These are phyloP conservation scores for Didymella pomorum DNA, from an alignment of 2,329 filamentous ascomycete species.

Conservation along the genomic window DNA sequence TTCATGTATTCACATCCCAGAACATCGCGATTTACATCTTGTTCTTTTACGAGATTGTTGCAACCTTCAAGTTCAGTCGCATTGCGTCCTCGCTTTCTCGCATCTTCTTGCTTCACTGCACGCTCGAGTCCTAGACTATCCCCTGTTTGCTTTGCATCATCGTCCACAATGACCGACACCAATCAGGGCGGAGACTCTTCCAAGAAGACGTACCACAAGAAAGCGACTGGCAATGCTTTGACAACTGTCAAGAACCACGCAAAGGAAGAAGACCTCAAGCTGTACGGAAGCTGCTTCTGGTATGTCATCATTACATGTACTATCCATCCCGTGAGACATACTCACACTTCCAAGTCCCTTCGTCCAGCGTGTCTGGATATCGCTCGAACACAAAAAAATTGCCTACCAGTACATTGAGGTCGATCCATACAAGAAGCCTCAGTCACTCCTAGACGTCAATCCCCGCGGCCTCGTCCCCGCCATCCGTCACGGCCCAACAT, in stretches of 20 bases:
- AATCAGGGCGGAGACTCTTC: slow-evolving; percentile 58
- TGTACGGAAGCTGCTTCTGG: slow-evolving; percentile 88
- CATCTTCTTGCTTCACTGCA: not conserved
- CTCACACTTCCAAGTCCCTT: slow-evolving; percentile 67
- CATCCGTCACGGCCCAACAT: slow-evolving; percentile 75
- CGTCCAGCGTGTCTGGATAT: slow-evolving; percentile 89
- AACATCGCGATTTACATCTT: not conserved
- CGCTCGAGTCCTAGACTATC: not conserved
- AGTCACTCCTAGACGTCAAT: slow-evolving; percentile 76
- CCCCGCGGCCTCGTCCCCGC: slow-evolving; percentile 79
- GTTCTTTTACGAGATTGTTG: not conserved
- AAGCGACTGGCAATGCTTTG: slow-evolving; percentile 74
- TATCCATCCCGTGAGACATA: slow-evolving; percentile 12
- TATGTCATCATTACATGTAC: slow-evolving; percentile 50
- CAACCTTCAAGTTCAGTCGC: not conserved
- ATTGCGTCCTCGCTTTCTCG: too few relatives aligned
- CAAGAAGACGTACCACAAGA: slow-evolving; percentile 74
- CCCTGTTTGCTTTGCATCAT: slow-evolving; percentile 2
- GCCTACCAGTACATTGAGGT: slow-evolving; percentile 87
- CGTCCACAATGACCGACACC: slow-evolving; percentile 56
- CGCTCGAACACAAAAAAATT: slow-evolving; percentile 79
- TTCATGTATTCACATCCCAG: slow-evolving; percentile 19
- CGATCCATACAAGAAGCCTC: slow-evolving; percentile 78
- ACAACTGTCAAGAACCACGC: slow-evolving; percentile 73
- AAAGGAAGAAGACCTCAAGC: slow-evolving; percentile 74